These are phyloP conservation scores for Aureobasidium sp. DNA, from an alignment of 2,329 filamentous ascomycete genomes.

Conservation along the genomic window DNA sequence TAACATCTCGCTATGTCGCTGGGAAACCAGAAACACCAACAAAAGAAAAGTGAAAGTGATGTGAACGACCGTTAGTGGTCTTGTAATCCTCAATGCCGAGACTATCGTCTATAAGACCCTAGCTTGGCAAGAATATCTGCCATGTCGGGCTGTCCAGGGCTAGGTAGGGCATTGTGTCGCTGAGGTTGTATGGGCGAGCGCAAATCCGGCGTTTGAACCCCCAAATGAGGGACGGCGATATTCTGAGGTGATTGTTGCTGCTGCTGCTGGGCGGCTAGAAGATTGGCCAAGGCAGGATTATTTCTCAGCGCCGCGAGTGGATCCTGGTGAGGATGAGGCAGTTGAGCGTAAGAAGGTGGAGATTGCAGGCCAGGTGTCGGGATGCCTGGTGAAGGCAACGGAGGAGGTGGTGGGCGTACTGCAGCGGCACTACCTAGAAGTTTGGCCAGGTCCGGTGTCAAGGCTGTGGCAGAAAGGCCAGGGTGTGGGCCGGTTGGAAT, in stretches of 20 bases:
- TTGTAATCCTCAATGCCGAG: not conserved
- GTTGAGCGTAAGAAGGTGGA: conserved; percentile 16
- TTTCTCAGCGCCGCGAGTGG: conserved; percentile 25
- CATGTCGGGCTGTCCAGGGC: conserved; percentile 42
- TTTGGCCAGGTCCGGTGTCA: conserved; percentile 33
- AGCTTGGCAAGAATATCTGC: conserved; percentile 71
- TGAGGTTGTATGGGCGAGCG: conserved; percentile 27
- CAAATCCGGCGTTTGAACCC: conserved; percentile 20
- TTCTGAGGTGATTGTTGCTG: conserved; percentile 15
- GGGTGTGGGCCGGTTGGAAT: conserved; percentile 26
- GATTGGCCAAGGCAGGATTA: conserved; percentile 25
- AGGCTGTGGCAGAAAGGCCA: conserved; percentile 20
- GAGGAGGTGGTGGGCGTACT: conserved; percentile 15
- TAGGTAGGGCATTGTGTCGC: conserved; percentile 21
- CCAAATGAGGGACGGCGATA: not conserved
- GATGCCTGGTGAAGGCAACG: not conserved
- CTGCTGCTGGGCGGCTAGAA: conserved; percentile 17
- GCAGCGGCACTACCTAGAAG: conserved; percentile 26
- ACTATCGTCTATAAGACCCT: conserved; percentile 50
- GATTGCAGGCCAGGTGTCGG: not conserved
- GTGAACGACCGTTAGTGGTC: not conserved
- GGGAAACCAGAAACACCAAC: not conserved
- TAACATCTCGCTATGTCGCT: not conserved
- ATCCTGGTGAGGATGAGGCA: conserved; percentile 26
- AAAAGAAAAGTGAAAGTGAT: not conserved